Conservation (phyloP, 2,329 filamentous ascomycete species). For the Cadophora malorum region DNA sequence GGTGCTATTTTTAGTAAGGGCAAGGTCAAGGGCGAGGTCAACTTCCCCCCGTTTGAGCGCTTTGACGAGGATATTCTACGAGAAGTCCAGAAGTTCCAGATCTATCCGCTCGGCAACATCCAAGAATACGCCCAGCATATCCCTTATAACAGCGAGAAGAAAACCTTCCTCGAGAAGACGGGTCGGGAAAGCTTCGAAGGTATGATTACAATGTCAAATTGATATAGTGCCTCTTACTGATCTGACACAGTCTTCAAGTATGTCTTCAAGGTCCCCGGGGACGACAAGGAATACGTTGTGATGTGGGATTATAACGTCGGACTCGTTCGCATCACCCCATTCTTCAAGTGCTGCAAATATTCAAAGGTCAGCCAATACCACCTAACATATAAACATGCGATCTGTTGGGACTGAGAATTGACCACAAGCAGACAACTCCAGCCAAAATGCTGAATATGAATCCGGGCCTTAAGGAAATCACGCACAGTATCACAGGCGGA, state of each 20-base stretch:
- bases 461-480: slow-evolving; percentile 84
- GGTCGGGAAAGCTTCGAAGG: slow-evolving; percentile 89
- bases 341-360: slow-evolving; percentile 91
- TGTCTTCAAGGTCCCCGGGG: slow-evolving; percentile 73
- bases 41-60: slow-evolving; percentile 76
- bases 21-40: slow-evolving; percentile 69
- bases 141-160: slow-evolving; percentile 94
- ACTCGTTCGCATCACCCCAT: slow-evolving; percentile 89
- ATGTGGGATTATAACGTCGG: slow-evolving; percentile 99
- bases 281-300: slow-evolving; percentile 72
- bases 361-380: slow-evolving; percentile 70
- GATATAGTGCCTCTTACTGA: slow-evolving; percentile 35
- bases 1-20: slow-evolving; percentile 66
- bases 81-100: slow-evolving; percentile 66
- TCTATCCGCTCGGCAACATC: slow-evolving; percentile 71
- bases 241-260: slow-evolving; percentile 78
- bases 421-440: slow-evolving; percentile 74
- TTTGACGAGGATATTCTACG: slow-evolving; percentile 61
- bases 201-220: slow-evolving; percentile 50
- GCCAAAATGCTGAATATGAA: slow-evolving; percentile 83
- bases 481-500: slow-evolving; percentile 93
- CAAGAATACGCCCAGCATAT: slow-evolving; percentile 74
- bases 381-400: background rate
- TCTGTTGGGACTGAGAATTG: slow-evolving; percentile 19
- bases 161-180: slow-evolving; percentile 84